Percentiles rank a stretch among this genome's conserved stretches.
phyloP scores from a whole-genome alignment of 129 eudicot genomes.

The Deinandra increscens region DNA sequence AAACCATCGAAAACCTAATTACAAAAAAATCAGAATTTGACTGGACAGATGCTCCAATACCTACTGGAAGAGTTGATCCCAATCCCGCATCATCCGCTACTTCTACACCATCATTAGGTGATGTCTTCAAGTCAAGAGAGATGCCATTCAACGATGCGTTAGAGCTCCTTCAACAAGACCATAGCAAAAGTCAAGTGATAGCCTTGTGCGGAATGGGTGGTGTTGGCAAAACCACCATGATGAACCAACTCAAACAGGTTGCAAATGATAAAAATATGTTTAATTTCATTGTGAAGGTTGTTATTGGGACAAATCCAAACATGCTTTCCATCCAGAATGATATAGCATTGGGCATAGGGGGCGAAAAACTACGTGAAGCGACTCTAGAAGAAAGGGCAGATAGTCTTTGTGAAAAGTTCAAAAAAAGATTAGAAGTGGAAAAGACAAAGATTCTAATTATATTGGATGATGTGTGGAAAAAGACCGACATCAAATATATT shows the following conservation, averaged over 20 bases:
- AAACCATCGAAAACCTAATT: neutral
- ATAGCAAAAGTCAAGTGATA: neutral
- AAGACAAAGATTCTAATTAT: conserved; percentile 11
- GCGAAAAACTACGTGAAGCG: neutral
- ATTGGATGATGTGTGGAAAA: conserved; percentile 22
- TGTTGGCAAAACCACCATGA: conserved; percentile 21
- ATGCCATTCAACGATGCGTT: neutral
- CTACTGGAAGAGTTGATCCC: too few relatives aligned
- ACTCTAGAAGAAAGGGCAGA: too few relatives aligned
- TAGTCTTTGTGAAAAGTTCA: too few relatives aligned
- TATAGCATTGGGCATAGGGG: neutral
- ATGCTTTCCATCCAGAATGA: neutral
- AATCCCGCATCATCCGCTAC: neutral
- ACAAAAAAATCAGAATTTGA: neutral
- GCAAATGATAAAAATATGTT: neutral
- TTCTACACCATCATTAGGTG: too few relatives aligned
- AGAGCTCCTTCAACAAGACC: neutral
- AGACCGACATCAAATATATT: neutral
- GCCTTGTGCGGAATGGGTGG: conserved; percentile 26
- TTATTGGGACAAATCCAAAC: conserved; percentile 7
- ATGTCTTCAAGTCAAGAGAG: conserved; percentile 10
- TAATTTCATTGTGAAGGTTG: conserved; percentile 6
- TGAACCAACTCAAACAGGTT: conserved; percentile 20
- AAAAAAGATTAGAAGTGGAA: too few relatives aligned
- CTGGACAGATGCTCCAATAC: too few relatives aligned